These are phyloP conservation scores for Flueggea neowawraea DNA, from an alignment of 441 rosid species.

Conservation along the genomic window DNA sequence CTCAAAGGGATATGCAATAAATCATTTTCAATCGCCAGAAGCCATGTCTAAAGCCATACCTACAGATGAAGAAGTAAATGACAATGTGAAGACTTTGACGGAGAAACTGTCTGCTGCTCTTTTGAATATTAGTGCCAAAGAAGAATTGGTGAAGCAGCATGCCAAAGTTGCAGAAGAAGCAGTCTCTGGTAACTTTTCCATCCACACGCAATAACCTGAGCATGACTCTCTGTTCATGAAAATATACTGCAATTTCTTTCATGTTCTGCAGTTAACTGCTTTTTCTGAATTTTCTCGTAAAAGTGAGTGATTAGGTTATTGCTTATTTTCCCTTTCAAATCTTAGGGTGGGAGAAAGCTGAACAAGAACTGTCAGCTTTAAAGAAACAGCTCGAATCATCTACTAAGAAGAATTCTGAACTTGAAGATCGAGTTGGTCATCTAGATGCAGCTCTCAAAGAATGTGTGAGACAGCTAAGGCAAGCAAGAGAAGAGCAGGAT, in stretches of 20 bases:
- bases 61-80: constrained; percentile 53
- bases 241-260: too few relatives aligned
- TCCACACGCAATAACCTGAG: too few relatives aligned
- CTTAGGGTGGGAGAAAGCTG: constrained; percentile 94
- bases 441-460: constrained; percentile 97
- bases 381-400: constrained; percentile 73
- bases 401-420: constrained; percentile 42
- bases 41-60: constrained; percentile 40
- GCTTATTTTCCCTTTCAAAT: constrained; percentile 10
- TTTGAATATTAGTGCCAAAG: constrained; percentile 61
- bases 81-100: constrained; percentile 43
- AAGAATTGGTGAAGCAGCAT: constrained; percentile 81
- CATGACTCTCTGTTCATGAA: too few relatives aligned
- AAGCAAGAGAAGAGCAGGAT: constrained; percentile 85
- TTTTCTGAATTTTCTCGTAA: not conserved
- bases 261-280: too few relatives aligned
- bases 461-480: constrained; percentile 87
- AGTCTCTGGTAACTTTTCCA: constrained; percentile 49
- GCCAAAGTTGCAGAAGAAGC: constrained; percentile 98
- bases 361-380: constrained; percentile 55
- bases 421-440: constrained; percentile 74
- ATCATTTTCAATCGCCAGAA: constrained; percentile 58
- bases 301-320: constrained; percentile 56
- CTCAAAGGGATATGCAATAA: constrained; percentile 32
- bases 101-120: constrained; percentile 83